Conservation (phyloP, 768 basidiomycete species). For the Favolaschia claudopus region DNA sequence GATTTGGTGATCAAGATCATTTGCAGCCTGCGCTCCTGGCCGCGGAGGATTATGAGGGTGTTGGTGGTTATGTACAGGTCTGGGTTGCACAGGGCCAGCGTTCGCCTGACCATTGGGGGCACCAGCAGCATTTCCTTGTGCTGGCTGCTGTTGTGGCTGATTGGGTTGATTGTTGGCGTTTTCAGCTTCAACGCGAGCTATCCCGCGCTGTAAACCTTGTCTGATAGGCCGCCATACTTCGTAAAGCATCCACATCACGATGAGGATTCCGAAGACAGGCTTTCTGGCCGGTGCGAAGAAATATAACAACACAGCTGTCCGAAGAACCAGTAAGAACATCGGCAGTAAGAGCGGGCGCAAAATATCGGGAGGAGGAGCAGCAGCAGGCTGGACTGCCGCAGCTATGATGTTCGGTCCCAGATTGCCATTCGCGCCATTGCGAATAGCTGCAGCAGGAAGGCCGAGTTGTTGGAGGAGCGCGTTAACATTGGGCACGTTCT, state of each 20-base stretch:
- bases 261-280: constrained; percentile 70
- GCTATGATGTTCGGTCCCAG: constrained; percentile 44
- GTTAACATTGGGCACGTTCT: constrained; percentile 64
- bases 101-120: constrained; percentile 13
- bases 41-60: constrained; percentile 9
- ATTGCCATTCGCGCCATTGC: constrained; percentile 41
- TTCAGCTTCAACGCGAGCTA: constrained; percentile 44
- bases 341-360: constrained; percentile 75
- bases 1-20: constrained; percentile 36
- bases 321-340: constrained; percentile 69
- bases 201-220: constrained; percentile 46
- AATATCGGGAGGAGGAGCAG: too few species aligned
- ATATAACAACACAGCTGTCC: constrained; percentile 73
- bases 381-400: constrained; percentile 37
- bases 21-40: constrained; percentile 15
- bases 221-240: constrained; percentile 79
- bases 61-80: neutral
- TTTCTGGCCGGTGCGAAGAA: constrained; percentile 80
- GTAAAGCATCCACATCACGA: constrained; percentile 75
- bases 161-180: constrained; percentile 26
- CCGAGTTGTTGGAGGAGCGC: constrained; percentile 71
- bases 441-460: constrained; percentile 60
- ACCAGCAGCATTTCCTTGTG: constrained; percentile 32
- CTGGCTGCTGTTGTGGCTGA: constrained; percentile 31
- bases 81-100: constrained; percentile 10